These are phyloP conservation scores for Hanseniaspora lachancei DNA, from an alignment of 805 yeast species.

Conservation along the genomic window DNA sequence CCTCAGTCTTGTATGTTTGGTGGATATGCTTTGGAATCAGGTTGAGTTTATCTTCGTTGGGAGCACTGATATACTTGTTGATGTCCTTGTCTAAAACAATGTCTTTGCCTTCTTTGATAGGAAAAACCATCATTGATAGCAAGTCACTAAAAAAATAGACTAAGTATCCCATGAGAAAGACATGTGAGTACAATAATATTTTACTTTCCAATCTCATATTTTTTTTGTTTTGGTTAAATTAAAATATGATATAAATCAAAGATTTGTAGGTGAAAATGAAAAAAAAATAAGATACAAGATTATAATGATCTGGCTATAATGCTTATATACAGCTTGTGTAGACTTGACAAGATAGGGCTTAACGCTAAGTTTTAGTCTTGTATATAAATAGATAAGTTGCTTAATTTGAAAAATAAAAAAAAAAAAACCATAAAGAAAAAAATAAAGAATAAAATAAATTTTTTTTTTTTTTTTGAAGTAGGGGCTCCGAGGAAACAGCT, in stretches of 20 bases:
- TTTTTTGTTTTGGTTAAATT: background rate
- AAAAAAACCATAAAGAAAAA: too few relatives aligned
- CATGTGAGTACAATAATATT: constrained; percentile 47
- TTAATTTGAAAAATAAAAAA: too few relatives aligned
- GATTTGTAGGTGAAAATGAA: too few relatives aligned
- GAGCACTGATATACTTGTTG: background rate
- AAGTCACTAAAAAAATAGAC: constrained; percentile 59
- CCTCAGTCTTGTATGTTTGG: constrained; percentile 73
- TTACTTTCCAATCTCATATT: constrained; percentile 54
- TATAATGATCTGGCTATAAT: too few relatives aligned
- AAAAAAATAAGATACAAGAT: too few relatives aligned
- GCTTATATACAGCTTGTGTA: too few relatives aligned
- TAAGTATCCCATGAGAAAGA: constrained; percentile 39
- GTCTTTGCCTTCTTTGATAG: constrained; percentile 41
- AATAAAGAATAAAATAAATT: too few relatives aligned
- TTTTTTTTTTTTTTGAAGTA: too few relatives aligned
- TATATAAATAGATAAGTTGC: background rate
- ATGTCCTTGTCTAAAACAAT: constrained; percentile 5
- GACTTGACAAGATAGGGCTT: too few relatives aligned
- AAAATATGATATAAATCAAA: background rate
- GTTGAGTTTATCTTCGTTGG: constrained; percentile 31
- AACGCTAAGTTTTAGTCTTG: too few relatives aligned
- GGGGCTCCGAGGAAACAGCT: too few relatives aligned
- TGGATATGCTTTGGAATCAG: constrained; percentile 78
- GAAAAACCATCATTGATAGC: constrained; percentile 57